Evolutionary conservation across 257 asterid species (phyloP), one percentile per base, ranked within the genome.

Genomic region (Gentiana straminea): DNA sequence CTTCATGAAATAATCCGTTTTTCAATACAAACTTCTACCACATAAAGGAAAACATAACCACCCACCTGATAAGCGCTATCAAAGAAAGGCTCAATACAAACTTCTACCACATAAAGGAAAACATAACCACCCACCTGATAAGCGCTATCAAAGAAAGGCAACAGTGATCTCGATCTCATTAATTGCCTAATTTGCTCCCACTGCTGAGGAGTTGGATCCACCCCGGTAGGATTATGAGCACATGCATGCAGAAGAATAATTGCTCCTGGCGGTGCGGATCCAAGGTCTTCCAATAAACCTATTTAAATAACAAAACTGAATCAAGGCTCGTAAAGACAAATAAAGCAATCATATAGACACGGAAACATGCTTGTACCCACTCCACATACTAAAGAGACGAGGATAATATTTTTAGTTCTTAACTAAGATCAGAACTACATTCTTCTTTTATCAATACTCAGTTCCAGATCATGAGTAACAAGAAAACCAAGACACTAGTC

Each of bases 191-290:
- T 87, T 67, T 81, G 79, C 71, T 88, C 95, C 98, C 98, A 92
- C 70, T 92, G 95, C 68, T 81, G 74, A 68, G 76, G 60, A 72
- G 98, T 92, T 48, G 98, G 97, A 76, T 92, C 98, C 60, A 92
- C 98, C 65, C 98, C 98, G 51, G 98, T 92, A 49, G 98, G 98
- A 73, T 92, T 92, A 72, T 92, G 98, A 58, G 98, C 98, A 69
- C 98, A 92, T 46, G 98, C 98, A 57, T 92, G 98, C 64, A 92
- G 87, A 64, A 92, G 95, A 65, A 92, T 94, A 56, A 92, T 77
- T 52, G 94, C 92, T 64, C 98, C 98, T 7, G 90, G 70, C 55
- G 95, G 95, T 58, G 98, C 95, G 60, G 97, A 84, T 51, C 83
- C 87, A 72, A 92, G 97, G 77, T 92, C 97, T 79, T 87, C 97